Evolutionary conservation across 495 filamentous ascomycete species (phyloP), one percentile per base, ranked within the genome.

Genomic region (Aspergillus cavernicola): DNA sequence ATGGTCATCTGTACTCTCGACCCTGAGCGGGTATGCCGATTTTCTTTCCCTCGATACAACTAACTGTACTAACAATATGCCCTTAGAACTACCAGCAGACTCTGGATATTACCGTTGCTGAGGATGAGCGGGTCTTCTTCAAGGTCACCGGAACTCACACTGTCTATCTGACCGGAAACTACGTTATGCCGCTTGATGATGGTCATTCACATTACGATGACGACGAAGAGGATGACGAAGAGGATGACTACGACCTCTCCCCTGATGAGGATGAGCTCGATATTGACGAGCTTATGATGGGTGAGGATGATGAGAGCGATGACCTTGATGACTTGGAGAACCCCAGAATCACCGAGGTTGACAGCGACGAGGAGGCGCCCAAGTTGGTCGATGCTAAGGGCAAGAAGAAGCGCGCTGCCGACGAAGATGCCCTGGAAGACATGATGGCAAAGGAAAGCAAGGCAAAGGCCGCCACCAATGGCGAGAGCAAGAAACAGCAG

Each of bases 81-180:
- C 19, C 58, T n/a, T n/a, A 98, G 93, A 81, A 86, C 73, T 95
- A 84, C 79, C 93, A 99, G 70, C 93, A 99, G 67, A 70, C 93
- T n/a, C 83, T 99, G 35, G 89, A 97, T 66, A 85, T 99, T 63
- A 90, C 86, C 45, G 79, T 99, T 66, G 79, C 77, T 57, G 88
- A 96, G 66, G 81, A 86, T 58, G 93, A 97, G 78, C 77, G 77
- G 39, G 85, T 95, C 45, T 96, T 86, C 78, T 99, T 99, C 80
- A 82, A 85, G 65, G 90, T 93, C 57, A 81, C 83, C 54, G 93
- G 93, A 63, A 96, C 89, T 41, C 90, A 96, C 77, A 80, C 85
- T 50, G 76, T 99, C 59, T 91, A 84, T 74, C 80, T 99, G 26
- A 97, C 92, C 45, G 93, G 93, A 61, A 99, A 99, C 79, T 97